Evolutionary conservation across 225 moss, liverwort and hornwort genomes (phyloP), one percentile per base, ranked within the genome.

Genomic region (Bryoerythrophyllum caledonicum): DNA sequence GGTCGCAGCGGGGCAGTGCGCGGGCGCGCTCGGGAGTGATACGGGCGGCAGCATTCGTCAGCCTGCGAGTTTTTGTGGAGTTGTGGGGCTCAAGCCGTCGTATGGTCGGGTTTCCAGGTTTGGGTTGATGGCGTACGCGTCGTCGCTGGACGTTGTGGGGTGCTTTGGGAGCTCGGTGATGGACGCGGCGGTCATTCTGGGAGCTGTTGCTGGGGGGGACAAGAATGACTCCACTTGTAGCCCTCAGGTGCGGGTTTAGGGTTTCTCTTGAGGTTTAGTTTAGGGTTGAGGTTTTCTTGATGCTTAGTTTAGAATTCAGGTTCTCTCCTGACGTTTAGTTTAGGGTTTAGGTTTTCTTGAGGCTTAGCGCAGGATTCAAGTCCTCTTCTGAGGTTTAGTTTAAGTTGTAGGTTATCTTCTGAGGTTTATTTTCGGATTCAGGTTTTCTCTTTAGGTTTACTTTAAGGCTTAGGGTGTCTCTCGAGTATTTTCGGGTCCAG

Each of bases 101-200:
- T 97, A 94, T 80, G 97, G 97, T 9, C 91, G 93, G 4, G 97
- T 97, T 28, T 97, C 97, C 3, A 93, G 97, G 43, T 97, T 81
- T 72, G 97, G 97, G 20, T 88, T 97, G 67, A 97, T 97, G 97
- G 94, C 97, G 13, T 97, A 88, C 78, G 97, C 97, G 16, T 97
- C 97, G 1, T 97, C 97, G 25, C 79, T 97, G 60, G 97, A 97
- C 62, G 94, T 94, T 57, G 94, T 97, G 26, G 94, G 94, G 23
- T 97, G 93, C 76, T 83, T 97, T 15, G 89, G 93, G 75, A 86
- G 82, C 73, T 93, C 94, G 9, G 97, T 97, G 35, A 81, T 93
- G 44, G 97, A 97, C 78, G 82, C 91, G 63, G 91, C 94, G 10
- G 87, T 94, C 80, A 91, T 97, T 77, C 90, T 97, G n/a, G 86